Conservation (phyloP, 306 rosid species). For the Cicer cuneatum region DNA sequence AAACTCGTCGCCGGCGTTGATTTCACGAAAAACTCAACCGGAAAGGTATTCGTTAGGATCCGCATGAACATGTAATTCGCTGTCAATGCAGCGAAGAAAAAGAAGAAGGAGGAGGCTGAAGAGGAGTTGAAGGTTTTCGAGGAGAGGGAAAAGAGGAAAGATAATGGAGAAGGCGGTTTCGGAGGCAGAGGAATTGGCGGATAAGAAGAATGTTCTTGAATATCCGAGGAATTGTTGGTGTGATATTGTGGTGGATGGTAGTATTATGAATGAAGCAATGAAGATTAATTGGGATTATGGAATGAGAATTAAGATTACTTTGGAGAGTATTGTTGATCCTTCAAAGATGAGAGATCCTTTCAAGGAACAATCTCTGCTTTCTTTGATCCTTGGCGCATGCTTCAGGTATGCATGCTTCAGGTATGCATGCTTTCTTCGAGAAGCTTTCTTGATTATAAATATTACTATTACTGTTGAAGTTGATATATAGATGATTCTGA, state of each 20-base stretch:
- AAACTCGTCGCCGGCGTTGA: constrained; percentile 68
- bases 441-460: no score
- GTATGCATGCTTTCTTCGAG: background rate
- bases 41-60: constrained; percentile 56
- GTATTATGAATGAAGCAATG: constrained; percentile 55
- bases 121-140: no score
- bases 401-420: background rate
- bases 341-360: constrained; percentile 57
- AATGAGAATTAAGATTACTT: constrained; percentile 62
- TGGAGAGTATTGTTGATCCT: constrained; percentile 62
- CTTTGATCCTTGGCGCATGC: background rate
- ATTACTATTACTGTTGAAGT: no score
- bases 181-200: constrained; percentile 63
- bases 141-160: no score
- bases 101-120: no score
- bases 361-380: constrained; percentile 58
- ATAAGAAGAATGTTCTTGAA: constrained; percentile 56
- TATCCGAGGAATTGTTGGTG: constrained; percentile 65
- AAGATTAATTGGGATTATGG: constrained; percentile 52
- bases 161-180: constrained; percentile 33
- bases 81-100: no score
- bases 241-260: constrained; percentile 68
- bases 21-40: constrained; percentile 53
- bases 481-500: no score
- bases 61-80: constrained; percentile 50